A percentile compares a stretch with the other conserved stretches of the same genome.
These are phyloP conservation scores for Alectoria sarmentosa DNA, from an alignment of 495 filamentous ascomycete species.

Conservation along the genomic window DNA sequence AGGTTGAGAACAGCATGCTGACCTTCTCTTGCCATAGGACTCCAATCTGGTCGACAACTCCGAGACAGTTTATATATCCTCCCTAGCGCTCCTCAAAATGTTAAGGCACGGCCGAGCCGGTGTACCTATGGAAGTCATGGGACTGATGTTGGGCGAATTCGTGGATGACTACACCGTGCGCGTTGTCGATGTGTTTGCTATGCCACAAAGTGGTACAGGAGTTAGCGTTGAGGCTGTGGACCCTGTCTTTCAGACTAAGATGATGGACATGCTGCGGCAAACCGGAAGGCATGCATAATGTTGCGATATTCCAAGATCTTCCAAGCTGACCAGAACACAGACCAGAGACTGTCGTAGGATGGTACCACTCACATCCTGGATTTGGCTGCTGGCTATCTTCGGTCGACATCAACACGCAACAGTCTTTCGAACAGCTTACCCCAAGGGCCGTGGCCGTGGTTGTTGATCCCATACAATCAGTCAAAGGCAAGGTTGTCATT, in stretches of 20 bases:
- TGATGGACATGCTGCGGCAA: conserved; percentile 99
- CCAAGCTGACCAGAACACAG: conserved; percentile 38
- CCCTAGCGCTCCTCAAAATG: conserved; percentile 96
- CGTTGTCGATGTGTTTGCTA: conserved; percentile 96
- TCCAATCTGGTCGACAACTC: conserved; percentile 94
- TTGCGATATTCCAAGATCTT: neutral
- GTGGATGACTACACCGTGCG: conserved; percentile 98
- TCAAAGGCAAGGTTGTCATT: conserved; percentile 99
- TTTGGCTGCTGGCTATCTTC: conserved; percentile 99
- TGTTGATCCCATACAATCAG: conserved; percentile 96
- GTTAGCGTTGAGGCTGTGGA: conserved; percentile 98
- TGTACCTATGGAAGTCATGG: conserved; percentile 99
- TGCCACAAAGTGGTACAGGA: conserved; percentile 98
- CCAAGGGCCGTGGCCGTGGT: conserved; percentile 95
- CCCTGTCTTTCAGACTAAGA: conserved; percentile 97
- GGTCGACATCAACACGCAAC: conserved; percentile 99
- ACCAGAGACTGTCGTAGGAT: conserved; percentile 93
- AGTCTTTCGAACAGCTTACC: conserved; percentile 96
- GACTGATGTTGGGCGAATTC: conserved; percentile 96
- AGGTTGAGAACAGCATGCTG: neutral
- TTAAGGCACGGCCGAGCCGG: conserved; percentile 92
- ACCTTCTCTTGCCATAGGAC: conserved; percentile 49
- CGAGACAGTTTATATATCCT: conserved; percentile 98
- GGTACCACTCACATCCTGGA: conserved; percentile 99
- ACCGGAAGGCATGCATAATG: conserved; percentile 50